These are phyloP conservation scores for Nicotiana sylvestris DNA, from an alignment of 257 asterid species.

Conservation along the genomic window DNA sequence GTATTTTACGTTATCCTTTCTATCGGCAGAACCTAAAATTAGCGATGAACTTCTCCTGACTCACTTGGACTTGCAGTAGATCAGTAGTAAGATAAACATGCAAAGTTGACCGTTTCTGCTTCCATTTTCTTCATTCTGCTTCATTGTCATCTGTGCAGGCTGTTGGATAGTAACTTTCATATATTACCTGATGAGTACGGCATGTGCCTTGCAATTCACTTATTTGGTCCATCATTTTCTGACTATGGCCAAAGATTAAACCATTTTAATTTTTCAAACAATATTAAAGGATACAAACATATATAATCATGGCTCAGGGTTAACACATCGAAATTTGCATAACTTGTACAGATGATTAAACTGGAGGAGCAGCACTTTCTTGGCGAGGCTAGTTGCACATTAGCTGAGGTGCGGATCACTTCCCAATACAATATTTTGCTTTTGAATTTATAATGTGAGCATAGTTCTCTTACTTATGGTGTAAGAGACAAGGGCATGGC, in stretches of 20 bases:
- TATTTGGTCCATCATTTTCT: neutral
- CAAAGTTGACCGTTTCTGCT: too few species aligned
- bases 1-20: neutral
- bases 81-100: neutral
- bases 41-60: neutral
- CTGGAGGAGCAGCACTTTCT: conserved; percentile 96
- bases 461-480: neutral
- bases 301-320: neutral
- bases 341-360: conserved; percentile 39
- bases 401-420: conserved; percentile 69
- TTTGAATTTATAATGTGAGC: neutral
- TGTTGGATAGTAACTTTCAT: neutral
- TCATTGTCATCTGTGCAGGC: neutral
- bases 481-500: neutral
- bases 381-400: conserved; percentile 82
- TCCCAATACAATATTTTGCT: neutral
- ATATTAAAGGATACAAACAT: neutral
- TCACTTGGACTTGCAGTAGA: neutral
- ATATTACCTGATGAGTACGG: neutral
- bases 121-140: conserved; percentile 3
- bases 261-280: neutral
- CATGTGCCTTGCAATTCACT: neutral
- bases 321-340: conserved; percentile 1
- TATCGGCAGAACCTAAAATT: neutral
- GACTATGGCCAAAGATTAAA: neutral